Evolutionary conservation across 805 yeast genomes (phyloP), one percentile per base, ranked within the genome.

Genomic region (Spathaspora girioi): DNA sequence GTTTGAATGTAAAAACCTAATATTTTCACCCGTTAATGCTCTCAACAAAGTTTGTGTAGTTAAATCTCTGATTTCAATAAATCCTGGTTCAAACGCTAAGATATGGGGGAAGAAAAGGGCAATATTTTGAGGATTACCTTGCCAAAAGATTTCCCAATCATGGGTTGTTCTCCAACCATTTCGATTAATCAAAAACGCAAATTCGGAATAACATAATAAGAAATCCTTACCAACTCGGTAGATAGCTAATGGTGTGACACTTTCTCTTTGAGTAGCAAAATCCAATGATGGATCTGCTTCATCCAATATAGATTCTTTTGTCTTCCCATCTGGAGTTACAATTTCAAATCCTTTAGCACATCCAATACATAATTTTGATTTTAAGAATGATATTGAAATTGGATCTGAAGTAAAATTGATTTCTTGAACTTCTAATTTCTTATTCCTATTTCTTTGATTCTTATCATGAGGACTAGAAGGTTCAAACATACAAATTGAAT

Each of bases 211-310:
- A 65, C 92, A 86, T 56, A 94, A 78, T 61, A 94, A 71, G 65
- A 93, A 94, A 70, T 92, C 94, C 50, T 86, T 83, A 52, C 93
- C 94, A 52, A 94, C 83, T 54, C 97, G 81, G 66, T 93, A 96
- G 53, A 94, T 90, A 4, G 96, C 91, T 67, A 91, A 81, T 17
- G 99, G 99, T 61, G 89, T 88, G 54, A 93, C 78, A 10, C 63
- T 59, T 66, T 90, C 96, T 53, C 87, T 77, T 54, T 82, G 88
- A 52, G 83, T 89, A 12, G 94, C 97, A 73, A 94, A 94, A 63
- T 94, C 99, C 49, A 94, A 76, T 17, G 97, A 90, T 0, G 98
- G 96, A 64, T 94, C 99, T 0, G 98, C 99, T n/a, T 97, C 97
- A 70, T 94, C 98, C 60, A 94, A 75, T 48, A 94, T 79, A 9